Evolutionary conservation across 1,139 yeast genomes (phyloP).

Genomic region (Pneumocystis wakefieldiae): DNA sequence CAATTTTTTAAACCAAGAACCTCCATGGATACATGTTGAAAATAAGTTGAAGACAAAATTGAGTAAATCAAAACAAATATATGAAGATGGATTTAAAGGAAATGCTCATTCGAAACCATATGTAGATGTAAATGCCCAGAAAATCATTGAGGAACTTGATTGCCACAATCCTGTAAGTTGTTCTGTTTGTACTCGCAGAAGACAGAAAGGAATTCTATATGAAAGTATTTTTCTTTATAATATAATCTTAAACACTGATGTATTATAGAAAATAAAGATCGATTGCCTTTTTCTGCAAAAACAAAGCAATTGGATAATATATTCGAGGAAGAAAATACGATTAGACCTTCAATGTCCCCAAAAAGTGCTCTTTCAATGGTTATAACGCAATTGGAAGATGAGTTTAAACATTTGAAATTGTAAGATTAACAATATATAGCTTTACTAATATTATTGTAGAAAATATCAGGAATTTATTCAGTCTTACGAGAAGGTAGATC

Average conservation of each 20-base stretch:
- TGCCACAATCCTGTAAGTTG: slow-evolving; percentile 14
- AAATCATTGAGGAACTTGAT: slow-evolving; percentile 11
- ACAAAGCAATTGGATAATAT: neutral
- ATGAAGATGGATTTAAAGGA: neutral
- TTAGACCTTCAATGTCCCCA: slow-evolving; percentile 22
- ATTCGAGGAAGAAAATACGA: slow-evolving; percentile 20
- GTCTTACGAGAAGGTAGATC: slow-evolving; percentile 20
- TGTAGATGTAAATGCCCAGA: slow-evolving; percentile 5
- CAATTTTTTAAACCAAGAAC: neutral
- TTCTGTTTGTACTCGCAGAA: slow-evolving; percentile 14
- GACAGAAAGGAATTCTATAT: slow-evolving; percentile 1
- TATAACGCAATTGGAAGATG: slow-evolving; percentile 19
- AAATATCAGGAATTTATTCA: slow-evolving; percentile 16
- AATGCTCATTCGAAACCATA: neutral
- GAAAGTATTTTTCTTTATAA: neutral
- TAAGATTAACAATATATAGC: slow-evolving; percentile 9
- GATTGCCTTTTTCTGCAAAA: neutral
- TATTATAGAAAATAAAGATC: neutral
- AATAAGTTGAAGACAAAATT: neutral
- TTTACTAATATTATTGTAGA: neutral
- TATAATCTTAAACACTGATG: neutral
- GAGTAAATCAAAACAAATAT: neutral
- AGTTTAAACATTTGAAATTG: slow-evolving; percentile 18
- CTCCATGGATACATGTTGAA: neutral
- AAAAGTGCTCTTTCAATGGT: slow-evolving; percentile 20